These are phyloP conservation scores for Murraya paniculata DNA, from an alignment of 345 rosid genomes.

Conservation along the genomic window DNA sequence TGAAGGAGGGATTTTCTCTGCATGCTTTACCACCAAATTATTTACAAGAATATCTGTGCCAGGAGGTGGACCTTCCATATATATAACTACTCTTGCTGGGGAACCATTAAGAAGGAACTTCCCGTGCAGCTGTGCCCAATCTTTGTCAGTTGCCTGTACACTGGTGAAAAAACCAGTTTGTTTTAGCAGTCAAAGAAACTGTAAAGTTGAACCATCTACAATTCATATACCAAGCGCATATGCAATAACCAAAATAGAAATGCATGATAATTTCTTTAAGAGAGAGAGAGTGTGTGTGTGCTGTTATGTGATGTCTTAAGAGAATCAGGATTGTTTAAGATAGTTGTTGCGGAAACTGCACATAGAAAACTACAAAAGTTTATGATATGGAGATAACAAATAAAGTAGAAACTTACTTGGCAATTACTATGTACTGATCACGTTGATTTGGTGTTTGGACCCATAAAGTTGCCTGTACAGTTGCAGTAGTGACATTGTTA, in stretches of 20 bases:
- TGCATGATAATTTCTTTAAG: too few relatives aligned
- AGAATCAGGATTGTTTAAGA: not conserved
- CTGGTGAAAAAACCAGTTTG: slow-evolving; percentile 31
- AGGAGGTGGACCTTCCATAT: slow-evolving; percentile 90
- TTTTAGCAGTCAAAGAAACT: not conserved
- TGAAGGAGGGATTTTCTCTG: slow-evolving; percentile 62
- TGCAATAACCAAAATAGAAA: not conserved
- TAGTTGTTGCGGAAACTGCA: not conserved
- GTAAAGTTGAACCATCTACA: not conserved
- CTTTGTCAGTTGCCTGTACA: slow-evolving; percentile 70
- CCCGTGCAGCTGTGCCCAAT: slow-evolving; percentile 77
- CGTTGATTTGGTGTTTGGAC: slow-evolving; percentile 62
- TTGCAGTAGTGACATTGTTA: slow-evolving; percentile 48
- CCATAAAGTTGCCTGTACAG: slow-evolving; percentile 72
- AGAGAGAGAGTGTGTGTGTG: not conserved
- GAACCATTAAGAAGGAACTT: slow-evolving; percentile 85
- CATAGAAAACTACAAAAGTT: not conserved
- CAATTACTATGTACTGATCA: slow-evolving; percentile 76
- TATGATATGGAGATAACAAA: not conserved
- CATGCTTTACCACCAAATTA: slow-evolving; percentile 65
- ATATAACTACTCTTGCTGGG: slow-evolving; percentile 68
- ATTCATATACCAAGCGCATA: not conserved
- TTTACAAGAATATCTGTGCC: slow-evolving; percentile 85
- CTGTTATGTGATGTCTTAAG: not conserved
- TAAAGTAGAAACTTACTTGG: slow-evolving; percentile 51